Base-by-base conservation (phyloP, 495 filamentous ascomycete genomes). In the Diplogelasinospora grovesii region DNA sequence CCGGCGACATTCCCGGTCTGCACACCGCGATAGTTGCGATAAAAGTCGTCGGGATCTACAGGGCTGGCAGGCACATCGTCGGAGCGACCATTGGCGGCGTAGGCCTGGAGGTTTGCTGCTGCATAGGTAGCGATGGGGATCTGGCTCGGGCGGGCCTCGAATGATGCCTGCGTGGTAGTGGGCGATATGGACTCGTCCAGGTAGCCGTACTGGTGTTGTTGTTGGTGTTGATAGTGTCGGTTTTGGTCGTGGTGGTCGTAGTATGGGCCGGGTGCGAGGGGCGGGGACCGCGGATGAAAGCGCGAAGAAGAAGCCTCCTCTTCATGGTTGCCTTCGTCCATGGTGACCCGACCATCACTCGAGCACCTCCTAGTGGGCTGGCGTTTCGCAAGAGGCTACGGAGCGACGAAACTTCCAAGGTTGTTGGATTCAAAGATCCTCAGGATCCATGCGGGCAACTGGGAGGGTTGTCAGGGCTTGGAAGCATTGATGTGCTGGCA, bases 31-130 rank as follows among this genome's bases (percentile, higher is more conserved):
- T 70, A 70, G 51, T 59, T 65, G 48, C 65, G 61, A 53, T 77
- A 75, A 50, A 73, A 77, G 39, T 74, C 63, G 64, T 68, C 71
- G 24, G 70, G 70, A 41, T 72, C 59, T 52, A 57, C 46, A 43
- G 49, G 35, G 45, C 42, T 49, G 53, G 54, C 49, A 27, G 56
- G 36, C 13, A 45, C 42, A 51, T 60, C 58, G 43, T 43, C 41
- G 40, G 35, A 49, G 45, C 1, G 38, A 8, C 48, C 52, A 53
- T 46, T 57, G 50, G 49, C 55, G 49, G 63, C 56, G 46, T 50
- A 59, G 43, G 60, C 60, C 41, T 66, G 46, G 14, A 51, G 52
- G 48, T 63, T 64, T 28, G 57, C 49, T 20, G 65, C 54, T 41
- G 60, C 60, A 63, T 60, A 60, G 31, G 61, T 59, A 42, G 53